Percentiles rank a stretch among this genome's conserved stretches.
Evolutionary conservation across 257 asterid species (phyloP).

Genomic region (Dorcoceras hygrometricum): DNA sequence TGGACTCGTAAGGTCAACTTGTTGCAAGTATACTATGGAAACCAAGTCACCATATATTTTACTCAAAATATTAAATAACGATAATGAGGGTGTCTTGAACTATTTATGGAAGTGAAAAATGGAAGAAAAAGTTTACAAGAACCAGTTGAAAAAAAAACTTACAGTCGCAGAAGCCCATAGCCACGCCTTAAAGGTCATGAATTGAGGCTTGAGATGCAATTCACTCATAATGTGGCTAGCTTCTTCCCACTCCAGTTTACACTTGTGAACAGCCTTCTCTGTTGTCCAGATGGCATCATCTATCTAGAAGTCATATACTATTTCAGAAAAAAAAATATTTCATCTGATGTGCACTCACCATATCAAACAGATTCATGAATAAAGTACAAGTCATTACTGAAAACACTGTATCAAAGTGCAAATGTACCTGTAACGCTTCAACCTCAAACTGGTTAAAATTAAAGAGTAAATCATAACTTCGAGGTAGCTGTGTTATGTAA

Average conservation of each 20-base stretch:
- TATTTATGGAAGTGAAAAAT: not conserved
- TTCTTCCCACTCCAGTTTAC: constrained; percentile 68
- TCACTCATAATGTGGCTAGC: constrained; percentile 46
- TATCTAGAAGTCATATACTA: constrained; percentile 50
- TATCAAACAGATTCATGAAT: not conserved
- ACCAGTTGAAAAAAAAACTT: constrained; percentile 30
- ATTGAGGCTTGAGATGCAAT: constrained; percentile 58
- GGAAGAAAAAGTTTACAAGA: not conserved
- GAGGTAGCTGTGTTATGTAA: constrained; percentile 81
- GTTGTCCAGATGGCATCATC: constrained; percentile 90
- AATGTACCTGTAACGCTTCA: constrained; percentile 78
- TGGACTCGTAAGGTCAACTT: not conserved
- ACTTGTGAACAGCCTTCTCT: constrained; percentile 58
- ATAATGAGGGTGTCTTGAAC: not conserved
- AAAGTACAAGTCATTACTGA: not conserved
- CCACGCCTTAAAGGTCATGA: constrained; percentile 66
- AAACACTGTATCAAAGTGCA: constrained; percentile 11
- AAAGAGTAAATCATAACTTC: constrained; percentile 63
- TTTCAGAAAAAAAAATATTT: constrained; percentile 26
- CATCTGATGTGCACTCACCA: constrained; percentile 13
- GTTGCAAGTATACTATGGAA: not conserved
- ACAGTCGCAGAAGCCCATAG: constrained; percentile 92
- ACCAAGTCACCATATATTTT: not conserved
- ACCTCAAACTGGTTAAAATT: constrained; percentile 62
- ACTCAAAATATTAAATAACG: constrained; percentile 3